These are phyloP conservation scores for Jaenimonas drosophilae DNA, from an alignment of 208 protist species.

Conservation along the genomic window DNA sequence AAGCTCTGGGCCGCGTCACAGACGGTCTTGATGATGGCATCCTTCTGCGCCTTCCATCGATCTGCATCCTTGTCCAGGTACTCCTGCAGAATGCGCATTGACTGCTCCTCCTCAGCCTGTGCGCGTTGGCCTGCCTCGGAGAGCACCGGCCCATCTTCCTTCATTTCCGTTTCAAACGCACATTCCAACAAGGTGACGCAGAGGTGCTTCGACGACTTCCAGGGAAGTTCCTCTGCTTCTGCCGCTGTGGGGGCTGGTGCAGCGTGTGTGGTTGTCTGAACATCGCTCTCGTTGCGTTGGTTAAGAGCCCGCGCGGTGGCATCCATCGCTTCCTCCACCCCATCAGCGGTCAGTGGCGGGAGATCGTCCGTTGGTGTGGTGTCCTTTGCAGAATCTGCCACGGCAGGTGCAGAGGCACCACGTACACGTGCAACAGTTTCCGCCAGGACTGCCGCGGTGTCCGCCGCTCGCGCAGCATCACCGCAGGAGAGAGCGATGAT, in stretches of 20 bases:
- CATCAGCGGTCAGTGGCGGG: background rate
- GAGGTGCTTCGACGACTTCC: slow-evolving; percentile 36
- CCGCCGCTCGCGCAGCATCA: slow-evolving; percentile 41
- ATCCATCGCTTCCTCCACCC: background rate
- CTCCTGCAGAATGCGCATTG: slow-evolving; percentile 49
- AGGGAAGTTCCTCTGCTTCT: slow-evolving; percentile 16
- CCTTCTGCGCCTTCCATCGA: slow-evolving; percentile 70
- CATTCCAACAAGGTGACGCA: slow-evolving; percentile 74
- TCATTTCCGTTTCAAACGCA: slow-evolving; percentile 59
- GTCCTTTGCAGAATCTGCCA: background rate
- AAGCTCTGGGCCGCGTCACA: slow-evolving; percentile 28
- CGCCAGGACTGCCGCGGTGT: slow-evolving; percentile 57
- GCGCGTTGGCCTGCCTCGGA: slow-evolving; percentile 13
- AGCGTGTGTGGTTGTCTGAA: too few relatives aligned
- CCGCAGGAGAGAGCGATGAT: slow-evolving; percentile 53
- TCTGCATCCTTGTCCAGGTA: slow-evolving; percentile 48
- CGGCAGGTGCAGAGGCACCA: background rate
- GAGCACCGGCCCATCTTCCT: slow-evolving; percentile 24
- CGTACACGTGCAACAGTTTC: slow-evolving; percentile 21
- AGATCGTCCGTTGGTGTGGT: background rate
- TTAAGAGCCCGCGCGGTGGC: background rate
- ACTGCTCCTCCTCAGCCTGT: slow-evolving; percentile 32
- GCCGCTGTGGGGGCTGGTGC: too few relatives aligned
- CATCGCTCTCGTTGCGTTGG: background rate
- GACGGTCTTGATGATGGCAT: slow-evolving; percentile 40